Evolutionary conservation across 805 yeast genomes (phyloP), one percentile per base, ranked within the genome.

Genomic region (Yamadazyma kitorensis): DNA sequence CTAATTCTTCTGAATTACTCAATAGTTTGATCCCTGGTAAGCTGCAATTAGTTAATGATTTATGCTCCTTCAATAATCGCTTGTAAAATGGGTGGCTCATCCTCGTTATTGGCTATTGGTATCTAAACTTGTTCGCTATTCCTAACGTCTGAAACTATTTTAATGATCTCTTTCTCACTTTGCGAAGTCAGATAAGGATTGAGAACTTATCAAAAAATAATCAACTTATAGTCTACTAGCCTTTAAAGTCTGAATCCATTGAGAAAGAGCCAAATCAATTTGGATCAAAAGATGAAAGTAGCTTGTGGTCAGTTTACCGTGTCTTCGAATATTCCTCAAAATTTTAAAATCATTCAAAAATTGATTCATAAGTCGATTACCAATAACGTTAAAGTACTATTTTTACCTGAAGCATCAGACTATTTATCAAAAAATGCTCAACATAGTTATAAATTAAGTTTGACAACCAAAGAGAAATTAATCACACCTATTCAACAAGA

Each of bases 391-490:
- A 68, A 72, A 42, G 77, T 86, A 3, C 64, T 93, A 4, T 87
- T 93, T 51, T 71, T 91, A 28, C 98, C 98, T 2, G 98, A 91
- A 55, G 98, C 98, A 0, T 73, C 93, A 4, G 98, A 91, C 55
- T 91, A 87, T 55, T 70, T 91, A 24, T 81, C 95, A 4, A 68
- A 76, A 33, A 76, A 77, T 50, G 81, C 89, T 2, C 55, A 48
- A 1, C 89, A 86, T 45, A 80, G 94, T 1, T 65, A 69, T 33
- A 45, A 62, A 17, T 60, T 91, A n/a, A 87, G 82, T 0, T 52
- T 66, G 25, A 29, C 36, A 11, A 53, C 62, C n/a, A 52, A 48
- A 21, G 59, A 62, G 2, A 52, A 63, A 31, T 76, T 72, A 45
- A 47, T 70, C 29, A 39, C 51, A 30, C 70, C 63, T 8, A 57